These are phyloP conservation scores for Saturnispora serradocipensis DNA, from an alignment of 805 yeast species.

Conservation along the genomic window DNA sequence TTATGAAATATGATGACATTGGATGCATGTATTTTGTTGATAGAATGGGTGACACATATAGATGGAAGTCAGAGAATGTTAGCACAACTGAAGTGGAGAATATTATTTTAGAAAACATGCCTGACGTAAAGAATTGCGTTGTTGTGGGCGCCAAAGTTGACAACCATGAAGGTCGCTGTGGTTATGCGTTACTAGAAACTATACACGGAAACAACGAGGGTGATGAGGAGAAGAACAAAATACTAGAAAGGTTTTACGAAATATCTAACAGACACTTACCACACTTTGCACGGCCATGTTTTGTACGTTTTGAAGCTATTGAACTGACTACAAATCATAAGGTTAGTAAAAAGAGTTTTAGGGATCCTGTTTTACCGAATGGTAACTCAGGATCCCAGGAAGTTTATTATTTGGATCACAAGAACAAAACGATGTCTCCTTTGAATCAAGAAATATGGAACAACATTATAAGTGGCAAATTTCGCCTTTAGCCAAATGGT, in stretches of 20 bases:
- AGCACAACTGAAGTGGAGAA: slow-evolving; percentile 90
- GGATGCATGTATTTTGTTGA: slow-evolving; percentile 79
- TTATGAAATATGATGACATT: slow-evolving; percentile 57
- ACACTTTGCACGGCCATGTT: slow-evolving; percentile 77
- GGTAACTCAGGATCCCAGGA: slow-evolving; percentile 52
- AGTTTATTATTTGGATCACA: slow-evolving; percentile 58
- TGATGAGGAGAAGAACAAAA: slow-evolving; percentile 17
- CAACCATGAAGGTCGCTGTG: slow-evolving; percentile 90
- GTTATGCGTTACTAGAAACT: slow-evolving; percentile 70
- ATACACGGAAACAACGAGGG: slow-evolving; percentile 17
- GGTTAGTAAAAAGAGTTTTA: slow-evolving; percentile 59
- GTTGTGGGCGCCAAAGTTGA: slow-evolving; percentile 86
- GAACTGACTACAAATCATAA: slow-evolving; percentile 75
- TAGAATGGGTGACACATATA: slow-evolving; percentile 87
- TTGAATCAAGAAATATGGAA: slow-evolving; percentile 53
- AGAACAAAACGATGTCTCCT: slow-evolving; percentile 40
- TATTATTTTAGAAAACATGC: slow-evolving; percentile 37
- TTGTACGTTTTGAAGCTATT: slow-evolving; percentile 61
- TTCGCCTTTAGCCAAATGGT: slow-evolving; percentile 7
- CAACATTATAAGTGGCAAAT: slow-evolving; percentile 17
- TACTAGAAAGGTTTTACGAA: slow-evolving; percentile 33
- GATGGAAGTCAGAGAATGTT: slow-evolving; percentile 96
- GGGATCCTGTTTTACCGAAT: slow-evolving; percentile 59
- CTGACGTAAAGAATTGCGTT: slow-evolving; percentile 52
- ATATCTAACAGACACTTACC: slow-evolving; percentile 46